Evolutionary conservation across 345 rosid species (phyloP), one percentile per base, ranked within the genome.

Genomic region (Sapria himalayana): DNA sequence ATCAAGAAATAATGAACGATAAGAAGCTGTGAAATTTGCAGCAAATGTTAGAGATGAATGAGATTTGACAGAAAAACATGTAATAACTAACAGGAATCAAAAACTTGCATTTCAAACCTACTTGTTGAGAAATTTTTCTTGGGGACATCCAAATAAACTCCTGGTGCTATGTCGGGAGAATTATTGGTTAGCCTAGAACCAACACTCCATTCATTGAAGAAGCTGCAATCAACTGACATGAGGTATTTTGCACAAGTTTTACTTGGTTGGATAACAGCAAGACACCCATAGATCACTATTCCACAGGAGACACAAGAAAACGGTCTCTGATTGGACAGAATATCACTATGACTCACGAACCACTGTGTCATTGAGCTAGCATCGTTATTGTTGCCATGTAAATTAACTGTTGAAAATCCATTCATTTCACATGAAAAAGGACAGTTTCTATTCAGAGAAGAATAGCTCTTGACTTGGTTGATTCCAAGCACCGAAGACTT

Each of bases 231-330:
- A 22, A 86, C 92, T 25, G 99, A 77, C 79, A 69, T 74, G 51
- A 89, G 81, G 55, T 73, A 74, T 61, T 76, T 64, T 24, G 92
- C 75, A 12, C 93, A 78, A 46, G 70, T 65, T 64, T 79, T 92
- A 38, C 56, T 74, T 14, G 99, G 99, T 62, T 73, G 84, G 59
- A 84, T 40, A 33, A 89, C 46, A 43, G 99, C 95, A 51, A 81
- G 62, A 49, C 99, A 89, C 52, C 72, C 74, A 60, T 76, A 84
- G 60, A 81, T 59, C 65, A 79, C 60, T 47, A 89, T 63, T 57
- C 99, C 99, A 52, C 99, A 89, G 0, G 81, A 73, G 43, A 71
- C 93, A 44, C 99, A 89, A 9, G 93, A 71, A 58, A 89, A 89
- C 42, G 74, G 75, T 56, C 93, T 77, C 65, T 79, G 99, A 66